A percentile compares a stretch with the other conserved stretches of the same genome.
phyloP scores from a whole-genome alignment of 2,329 filamentous ascomycete species.

The Fusarium coffeatum region DNA sequence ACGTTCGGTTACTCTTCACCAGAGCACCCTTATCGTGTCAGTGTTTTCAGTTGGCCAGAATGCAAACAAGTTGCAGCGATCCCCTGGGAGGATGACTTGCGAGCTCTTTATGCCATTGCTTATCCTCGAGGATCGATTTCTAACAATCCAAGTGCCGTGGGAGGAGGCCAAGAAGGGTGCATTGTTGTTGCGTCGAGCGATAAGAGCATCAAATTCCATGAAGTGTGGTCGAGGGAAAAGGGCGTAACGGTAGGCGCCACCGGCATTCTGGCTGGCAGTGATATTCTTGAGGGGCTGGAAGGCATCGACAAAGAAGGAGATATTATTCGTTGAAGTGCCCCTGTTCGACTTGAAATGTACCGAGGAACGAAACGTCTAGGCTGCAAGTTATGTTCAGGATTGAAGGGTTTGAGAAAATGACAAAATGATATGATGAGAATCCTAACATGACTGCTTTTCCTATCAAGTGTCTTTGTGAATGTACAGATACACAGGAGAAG shows the following conservation, averaged over 20 bases:
- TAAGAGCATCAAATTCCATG: conserved; percentile 93
- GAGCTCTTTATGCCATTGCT: conserved; percentile 87
- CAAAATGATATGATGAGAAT: conserved; percentile 14
- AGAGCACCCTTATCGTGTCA: conserved; percentile 88
- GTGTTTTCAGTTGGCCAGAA: conserved; percentile 93
- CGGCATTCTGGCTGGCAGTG: conserved; percentile 81
- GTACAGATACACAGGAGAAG: conserved; percentile 11
- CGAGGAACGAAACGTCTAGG: conserved; percentile 19
- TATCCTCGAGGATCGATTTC: conserved; percentile 70
- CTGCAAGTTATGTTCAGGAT: conserved; percentile 24
- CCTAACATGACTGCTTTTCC: neutral
- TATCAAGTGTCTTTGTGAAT: conserved; percentile 4
- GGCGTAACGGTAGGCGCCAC: conserved; percentile 64
- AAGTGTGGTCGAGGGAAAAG: conserved; percentile 81
- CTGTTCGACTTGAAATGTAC: conserved; percentile 8
- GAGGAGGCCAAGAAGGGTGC: conserved; percentile 62
- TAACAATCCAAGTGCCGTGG: conserved; percentile 40
- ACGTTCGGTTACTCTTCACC: conserved; percentile 95
- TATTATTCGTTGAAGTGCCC: conserved; percentile 70
- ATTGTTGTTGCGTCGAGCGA: conserved; percentile 94
- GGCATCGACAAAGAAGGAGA: conserved; percentile 81
- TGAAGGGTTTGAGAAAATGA: conserved; percentile 25
- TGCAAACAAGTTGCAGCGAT: conserved; percentile 88
- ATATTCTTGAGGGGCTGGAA: conserved; percentile 84
- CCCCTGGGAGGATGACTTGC: conserved; percentile 82